Evolutionary conservation across 2,329 filamentous ascomycete species (phyloP).

Genomic region (Podosphaera aphanis): DNA sequence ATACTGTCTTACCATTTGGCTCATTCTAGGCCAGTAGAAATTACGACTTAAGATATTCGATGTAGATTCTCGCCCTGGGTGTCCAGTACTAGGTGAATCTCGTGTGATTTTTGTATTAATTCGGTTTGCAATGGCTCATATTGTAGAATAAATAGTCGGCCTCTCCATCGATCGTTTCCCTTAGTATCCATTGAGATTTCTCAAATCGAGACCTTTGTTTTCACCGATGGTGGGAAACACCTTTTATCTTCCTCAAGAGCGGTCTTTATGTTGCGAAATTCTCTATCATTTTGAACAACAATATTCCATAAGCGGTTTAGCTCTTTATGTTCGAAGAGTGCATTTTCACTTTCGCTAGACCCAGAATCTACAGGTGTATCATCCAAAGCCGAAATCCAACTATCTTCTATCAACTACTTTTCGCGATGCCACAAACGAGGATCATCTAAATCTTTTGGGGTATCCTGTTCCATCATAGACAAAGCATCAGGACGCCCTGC

Average conservation of each 20-base stretch:
- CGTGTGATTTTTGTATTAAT: background rate
- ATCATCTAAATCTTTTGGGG: background rate
- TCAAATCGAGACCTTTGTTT: background rate
- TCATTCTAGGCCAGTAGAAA: background rate
- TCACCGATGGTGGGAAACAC: background rate
- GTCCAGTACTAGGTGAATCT: background rate
- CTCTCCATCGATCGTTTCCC: background rate
- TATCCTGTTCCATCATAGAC: background rate
- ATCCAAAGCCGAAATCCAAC: background rate
- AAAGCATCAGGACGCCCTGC: background rate
- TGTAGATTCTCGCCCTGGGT: background rate
- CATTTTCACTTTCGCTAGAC: background rate
- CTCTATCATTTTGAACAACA: background rate
- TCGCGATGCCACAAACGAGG: background rate
- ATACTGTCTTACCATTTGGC: background rate
- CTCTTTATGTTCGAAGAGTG: background rate
- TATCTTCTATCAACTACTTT: background rate
- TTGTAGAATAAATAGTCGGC: background rate
- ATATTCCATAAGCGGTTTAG: background rate
- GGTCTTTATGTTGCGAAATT: background rate
- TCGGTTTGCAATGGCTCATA: background rate
- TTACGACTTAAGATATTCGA: background rate
- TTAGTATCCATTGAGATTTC: background rate
- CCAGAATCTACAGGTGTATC: background rate
- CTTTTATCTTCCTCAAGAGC: background rate